Evolutionary conservation across 352 stramenopile genomes (phyloP).

Genomic region (Phytophthora citricola): DNA sequence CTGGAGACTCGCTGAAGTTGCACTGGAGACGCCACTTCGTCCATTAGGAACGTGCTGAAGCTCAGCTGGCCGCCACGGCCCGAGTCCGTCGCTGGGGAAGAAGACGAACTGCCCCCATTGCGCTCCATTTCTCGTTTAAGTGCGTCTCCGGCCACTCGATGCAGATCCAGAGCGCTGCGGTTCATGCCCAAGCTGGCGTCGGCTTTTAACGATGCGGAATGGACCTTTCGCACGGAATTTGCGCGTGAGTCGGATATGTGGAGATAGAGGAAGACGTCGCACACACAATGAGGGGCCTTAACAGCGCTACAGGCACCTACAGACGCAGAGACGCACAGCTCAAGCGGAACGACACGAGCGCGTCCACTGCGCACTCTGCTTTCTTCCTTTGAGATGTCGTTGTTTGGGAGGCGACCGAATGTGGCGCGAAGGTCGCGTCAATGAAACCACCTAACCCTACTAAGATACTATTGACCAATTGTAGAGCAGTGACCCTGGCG

Average conservation of each 20-base stretch:
- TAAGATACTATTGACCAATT: slow-evolving; percentile 1
- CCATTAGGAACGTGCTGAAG: slow-evolving; percentile 72
- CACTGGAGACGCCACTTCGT: slow-evolving; percentile 47
- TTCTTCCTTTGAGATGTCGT: slow-evolving; percentile 4
- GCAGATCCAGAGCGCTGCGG: slow-evolving; percentile 28
- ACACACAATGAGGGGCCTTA: not conserved
- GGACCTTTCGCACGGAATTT: not conserved
- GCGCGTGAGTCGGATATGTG: not conserved
- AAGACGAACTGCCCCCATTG: slow-evolving; percentile 7
- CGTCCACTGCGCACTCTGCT: slow-evolving; percentile 5
- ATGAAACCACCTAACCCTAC: not conserved
- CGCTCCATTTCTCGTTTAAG: slow-evolving; percentile 31
- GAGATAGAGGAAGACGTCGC: slow-evolving; percentile 14
- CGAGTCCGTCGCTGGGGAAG: slow-evolving; percentile 12
- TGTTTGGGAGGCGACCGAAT: slow-evolving; percentile 1
- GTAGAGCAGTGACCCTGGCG: too few relatives aligned
- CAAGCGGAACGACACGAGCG: slow-evolving; percentile 4
- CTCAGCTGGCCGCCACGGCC: slow-evolving; percentile 30
- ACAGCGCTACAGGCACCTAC: slow-evolving; percentile 2
- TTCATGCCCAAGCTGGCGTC: slow-evolving; percentile 15
- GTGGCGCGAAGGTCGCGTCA: slow-evolving; percentile 6
- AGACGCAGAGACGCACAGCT: slow-evolving; percentile 10
- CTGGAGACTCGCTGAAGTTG: slow-evolving; percentile 28
- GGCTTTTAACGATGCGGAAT: not conserved
- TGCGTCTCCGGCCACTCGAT: slow-evolving; percentile 11